Percentiles rank a stretch among this genome's conserved stretches.
phyloP scores from a whole-genome alignment of 2,329 filamentous ascomycete genomes.

The Aspergillus fumigatus region DNA sequence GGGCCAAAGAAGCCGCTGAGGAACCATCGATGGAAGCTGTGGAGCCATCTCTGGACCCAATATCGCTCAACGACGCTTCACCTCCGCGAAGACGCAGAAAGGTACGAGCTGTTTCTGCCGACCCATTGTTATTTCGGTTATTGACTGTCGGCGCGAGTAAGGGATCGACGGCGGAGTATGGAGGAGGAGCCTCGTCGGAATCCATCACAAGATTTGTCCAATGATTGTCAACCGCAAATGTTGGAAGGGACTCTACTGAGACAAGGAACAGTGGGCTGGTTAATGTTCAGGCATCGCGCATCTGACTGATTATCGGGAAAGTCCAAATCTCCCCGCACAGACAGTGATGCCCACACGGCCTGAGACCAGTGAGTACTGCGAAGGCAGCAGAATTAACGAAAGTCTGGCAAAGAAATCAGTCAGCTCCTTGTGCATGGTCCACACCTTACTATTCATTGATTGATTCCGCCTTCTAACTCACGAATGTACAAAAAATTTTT shows the following conservation, averaged over 20 bases:
- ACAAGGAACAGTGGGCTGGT: slow-evolving; percentile 4
- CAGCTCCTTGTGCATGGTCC: slow-evolving; percentile 2
- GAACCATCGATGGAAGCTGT: slow-evolving; percentile 8
- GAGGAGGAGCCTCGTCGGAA: slow-evolving; percentile 38
- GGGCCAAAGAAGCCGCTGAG: slow-evolving; percentile 8
- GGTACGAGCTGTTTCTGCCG: slow-evolving; percentile 9
- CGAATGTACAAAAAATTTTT: not conserved
- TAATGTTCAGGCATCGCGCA: slow-evolving; percentile 15
- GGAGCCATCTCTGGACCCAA: slow-evolving; percentile 14
- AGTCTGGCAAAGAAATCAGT: not conserved
- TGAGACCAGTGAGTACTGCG: not conserved
- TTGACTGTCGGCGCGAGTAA: slow-evolving; percentile 21
- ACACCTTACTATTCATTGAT: not conserved
- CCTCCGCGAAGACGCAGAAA: slow-evolving; percentile 18
- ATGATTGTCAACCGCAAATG: not conserved
- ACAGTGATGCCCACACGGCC: not conserved
- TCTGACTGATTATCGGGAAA: not conserved
- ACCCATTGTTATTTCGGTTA: slow-evolving; percentile 13
- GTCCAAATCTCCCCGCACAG: not conserved
- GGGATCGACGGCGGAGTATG: slow-evolving; percentile 40
- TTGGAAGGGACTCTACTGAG: not conserved
- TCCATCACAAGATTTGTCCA: slow-evolving; percentile 23
- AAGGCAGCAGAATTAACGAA: slow-evolving; percentile 32
- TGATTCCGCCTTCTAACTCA: not conserved
- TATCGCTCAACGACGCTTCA: slow-evolving; percentile 13